Base-by-base conservation (phyloP, 441 rosid species). In the Bruguiera hainesii region DNA sequence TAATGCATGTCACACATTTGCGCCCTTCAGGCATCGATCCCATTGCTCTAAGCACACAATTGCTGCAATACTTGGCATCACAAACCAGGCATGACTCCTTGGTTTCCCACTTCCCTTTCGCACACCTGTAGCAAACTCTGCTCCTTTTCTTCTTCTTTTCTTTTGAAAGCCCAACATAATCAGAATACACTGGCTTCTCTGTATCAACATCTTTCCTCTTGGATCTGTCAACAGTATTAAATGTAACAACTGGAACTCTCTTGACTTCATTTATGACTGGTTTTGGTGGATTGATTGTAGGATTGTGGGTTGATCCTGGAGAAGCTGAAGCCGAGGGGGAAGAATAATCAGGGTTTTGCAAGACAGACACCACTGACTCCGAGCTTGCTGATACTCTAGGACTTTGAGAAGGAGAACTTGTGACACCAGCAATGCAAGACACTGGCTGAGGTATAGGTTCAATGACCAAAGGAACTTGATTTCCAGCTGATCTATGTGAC, bases 1-100 rank as follows among this genome's bases (percentile, higher is more conserved):
- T 79, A 1, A 96, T 96, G 76, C 99, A 96, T 1, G 89, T 82
- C 35, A 96, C 98, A 71, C 99, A 96, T 63, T 96, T 96, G 26
- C 99, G 87, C 57, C 99, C 99, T 84, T 96, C 99, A 10, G 98
- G 99, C 99, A 96, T 96, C 1, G 99, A 96, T 53, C 99, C 98
- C 99, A 96, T 96, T 13, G 99, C 97, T 70, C 98, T 82, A 63
- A 96, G 96, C 67, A 93, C 93, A 63, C 98, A 96, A 80, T 80
- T 93, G 75, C 97, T 89, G 75, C 99, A 96, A 73, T 89, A 96
- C 80, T 83, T 91, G 21, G 93, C 86, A 78, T 88, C 97, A 78
- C 99, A 96, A 61, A 96, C 99, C 55, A 91, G 80, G 67, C 99
- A 96, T 4, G 97, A 85, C 72, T 93, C 99, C 72, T 93, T 96